Evolutionary conservation across 2,329 filamentous ascomycete species (phyloP).

Genomic region (Mycosphaerella sp.): DNA sequence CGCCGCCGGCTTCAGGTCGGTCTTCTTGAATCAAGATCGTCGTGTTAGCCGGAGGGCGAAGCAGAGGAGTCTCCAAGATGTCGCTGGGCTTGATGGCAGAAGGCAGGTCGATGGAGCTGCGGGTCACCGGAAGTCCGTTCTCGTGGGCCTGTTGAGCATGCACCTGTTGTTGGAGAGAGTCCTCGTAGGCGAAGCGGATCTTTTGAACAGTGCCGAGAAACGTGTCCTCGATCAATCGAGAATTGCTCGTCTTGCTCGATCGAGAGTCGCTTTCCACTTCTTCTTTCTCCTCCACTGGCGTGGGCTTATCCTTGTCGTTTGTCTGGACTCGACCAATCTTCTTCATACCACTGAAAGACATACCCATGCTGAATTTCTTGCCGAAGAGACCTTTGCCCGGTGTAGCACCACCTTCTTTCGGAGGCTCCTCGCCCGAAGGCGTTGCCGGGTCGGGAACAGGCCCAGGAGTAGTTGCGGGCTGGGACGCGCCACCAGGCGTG

Average conservation of each 20-base stretch:
- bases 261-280: conserved; percentile 51
- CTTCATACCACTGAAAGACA: conserved; percentile 66
- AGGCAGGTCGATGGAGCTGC: conserved; percentile 45
- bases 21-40: conserved; percentile 61
- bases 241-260: conserved; percentile 52
- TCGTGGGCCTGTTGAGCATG: conserved; percentile 29
- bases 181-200: conserved; percentile 67
- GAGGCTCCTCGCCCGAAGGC: conserved; percentile 46
- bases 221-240: conserved; percentile 68
- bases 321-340: conserved; percentile 68
- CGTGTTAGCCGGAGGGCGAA: conserved; percentile 62
- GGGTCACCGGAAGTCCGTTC: conserved; percentile 29
- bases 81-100: conserved; percentile 62
- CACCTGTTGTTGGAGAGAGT: conserved; percentile 49
- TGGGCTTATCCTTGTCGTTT: conserved; percentile 62
- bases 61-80: conserved; percentile 66
- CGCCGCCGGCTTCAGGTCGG: conserved; percentile 54
- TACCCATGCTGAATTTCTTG: conserved; percentile 72
- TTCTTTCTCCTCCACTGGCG: conserved; percentile 65
- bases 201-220: conserved; percentile 66
- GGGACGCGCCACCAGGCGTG: conserved; percentile 23
- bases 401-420: conserved; percentile 41
- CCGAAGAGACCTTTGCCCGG: conserved; percentile 57
- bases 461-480: conserved; percentile 30
- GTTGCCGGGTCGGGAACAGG: conserved; percentile 33